Conservation (phyloP, 179 eudicot species). For the Dionaea muscipula region DNA sequence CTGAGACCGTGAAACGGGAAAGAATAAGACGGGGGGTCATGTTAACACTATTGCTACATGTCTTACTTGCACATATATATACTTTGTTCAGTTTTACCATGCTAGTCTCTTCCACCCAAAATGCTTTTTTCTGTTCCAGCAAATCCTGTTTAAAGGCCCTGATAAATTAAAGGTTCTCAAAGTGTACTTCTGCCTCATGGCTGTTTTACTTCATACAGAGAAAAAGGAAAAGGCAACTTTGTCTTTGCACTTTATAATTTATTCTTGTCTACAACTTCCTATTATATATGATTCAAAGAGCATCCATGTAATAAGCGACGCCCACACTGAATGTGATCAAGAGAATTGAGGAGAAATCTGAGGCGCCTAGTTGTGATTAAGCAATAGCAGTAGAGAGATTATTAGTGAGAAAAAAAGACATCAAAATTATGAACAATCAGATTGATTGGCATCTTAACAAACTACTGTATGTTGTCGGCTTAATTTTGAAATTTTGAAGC, state of each 20-base stretch:
- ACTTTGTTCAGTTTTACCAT: neutral
- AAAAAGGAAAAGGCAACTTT: conserved; percentile 2
- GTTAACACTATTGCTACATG: too few relatives aligned
- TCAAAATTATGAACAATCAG: too few relatives aligned
- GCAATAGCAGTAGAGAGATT: too few relatives aligned
- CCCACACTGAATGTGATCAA: neutral
- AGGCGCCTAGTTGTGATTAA: too few relatives aligned
- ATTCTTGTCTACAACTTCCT: neutral
- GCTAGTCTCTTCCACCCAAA: conserved; percentile 3
- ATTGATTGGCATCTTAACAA: too few relatives aligned
- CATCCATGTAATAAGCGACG: too few relatives aligned
- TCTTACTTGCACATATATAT: too few relatives aligned
- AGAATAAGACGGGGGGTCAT: too few relatives aligned
- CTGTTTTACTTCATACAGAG: neutral
- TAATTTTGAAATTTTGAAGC: too few relatives aligned
- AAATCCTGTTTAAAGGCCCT: neutral
- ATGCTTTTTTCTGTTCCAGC: neutral
- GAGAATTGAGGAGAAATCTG: neutral
- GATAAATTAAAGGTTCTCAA: conserved; percentile 9
- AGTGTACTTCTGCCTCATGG: neutral
- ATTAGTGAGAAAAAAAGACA: too few relatives aligned
- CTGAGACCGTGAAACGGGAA: too few relatives aligned
- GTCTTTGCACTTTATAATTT: neutral
- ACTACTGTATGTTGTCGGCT: too few relatives aligned
- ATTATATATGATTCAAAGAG: neutral